Evolutionary conservation across 306 rosid genomes (phyloP), one percentile per base, ranked within the genome.

Genomic region (Inga leiocalycina): DNA sequence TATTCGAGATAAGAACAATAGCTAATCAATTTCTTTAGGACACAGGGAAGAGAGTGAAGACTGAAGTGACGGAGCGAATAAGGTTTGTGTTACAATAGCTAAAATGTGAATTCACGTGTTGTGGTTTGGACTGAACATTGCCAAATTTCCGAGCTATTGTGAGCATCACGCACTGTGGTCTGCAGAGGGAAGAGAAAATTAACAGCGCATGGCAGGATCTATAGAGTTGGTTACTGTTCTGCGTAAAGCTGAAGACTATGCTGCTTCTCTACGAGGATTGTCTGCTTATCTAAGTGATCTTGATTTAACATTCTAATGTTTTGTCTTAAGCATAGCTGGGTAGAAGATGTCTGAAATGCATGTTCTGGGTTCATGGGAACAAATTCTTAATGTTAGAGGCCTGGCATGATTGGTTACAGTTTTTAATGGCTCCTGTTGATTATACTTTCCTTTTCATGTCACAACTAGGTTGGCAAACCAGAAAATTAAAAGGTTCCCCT

Each of bases 41-140:
- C 54, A 48, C 73, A 62, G 10, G 22, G 24, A 14, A 17, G 62
- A 27, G 69, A 41, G 48, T 66, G 27, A 75, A 39, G 67, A 37
- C 35, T 65, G 22, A 75, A 81, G 68, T 64, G 80, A 49, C 56
- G 37, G 45, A 64, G 43, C 20, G 14, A 10, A 57, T 41, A 69
- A 43, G 74, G 4, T 49, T 59, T 27, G 57, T 52, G 81, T 75
- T 65, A 24, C 51, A 48, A 54, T 66, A 75, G 76, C 52, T 76
- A 43, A 56, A 68, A 68, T 43, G 15, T 68, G 65, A 77, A 70
- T 46, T 77, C 35, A 68, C 75, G 37, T n/a, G 54, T 8, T 57
- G 11, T 81, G 74, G 74, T 71, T 27, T 64, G 39, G 69, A 16
- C 71, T 65, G n/a, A 14, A 65, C 20, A 64, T 48, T 22, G 54